Evolutionary conservation across 352 stramenopile genomes (phyloP), one percentile per base, ranked within the genome.

Genomic region (Plasmopara viticola): DNA sequence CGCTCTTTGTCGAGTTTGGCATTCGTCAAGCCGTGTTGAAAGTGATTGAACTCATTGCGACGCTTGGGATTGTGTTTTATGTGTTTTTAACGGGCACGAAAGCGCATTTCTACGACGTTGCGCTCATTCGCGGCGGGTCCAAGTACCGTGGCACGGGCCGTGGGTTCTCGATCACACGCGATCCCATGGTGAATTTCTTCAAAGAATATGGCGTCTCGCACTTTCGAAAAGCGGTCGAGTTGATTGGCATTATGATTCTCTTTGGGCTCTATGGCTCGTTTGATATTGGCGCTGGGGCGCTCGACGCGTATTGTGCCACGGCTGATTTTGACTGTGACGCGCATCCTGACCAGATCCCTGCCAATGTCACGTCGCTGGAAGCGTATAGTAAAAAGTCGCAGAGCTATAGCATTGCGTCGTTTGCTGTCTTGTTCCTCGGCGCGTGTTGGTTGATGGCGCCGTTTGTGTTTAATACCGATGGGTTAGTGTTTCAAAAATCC

Each of bases 381-480:
- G 60, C 64, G 15, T 95, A 78, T 50, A 70, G 64, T 20, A 55
- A 60, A 12, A 76, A 72, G 9, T 78, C 77, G 1, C 84, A 95
- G 56, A 83, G 74, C 43, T 95, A 88, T 43, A 82, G 84, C 0
- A 64, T 93, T 25, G 74, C 80, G 5, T 89, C 84, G 5, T 93
- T 95, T 46, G 82, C 84, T 9, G 82, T 95, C 48, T 60, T 88
- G 40, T 71, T 95, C 35, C 70, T 95, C 2, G 82, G 77, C 28
- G 75, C 81, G 6, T 91, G 82, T 39, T 94, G 84, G 84, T 60
- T 94, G 35, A 63, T 92, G 42, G 81, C 81, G 14, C 84, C 84
- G 0, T 94, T 93, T 48, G 58, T 94, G 6, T 95, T 92, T 64
- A 95, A 95, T 60, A 93, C 84, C n/a, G 83, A 93, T 38, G 82